Percentiles rank a stretch among this genome's conserved stretches.
Evolutionary conservation across 192 early-diverging fungal genomes (phyloP).

Genomic region (Coemansia sp.): DNA sequence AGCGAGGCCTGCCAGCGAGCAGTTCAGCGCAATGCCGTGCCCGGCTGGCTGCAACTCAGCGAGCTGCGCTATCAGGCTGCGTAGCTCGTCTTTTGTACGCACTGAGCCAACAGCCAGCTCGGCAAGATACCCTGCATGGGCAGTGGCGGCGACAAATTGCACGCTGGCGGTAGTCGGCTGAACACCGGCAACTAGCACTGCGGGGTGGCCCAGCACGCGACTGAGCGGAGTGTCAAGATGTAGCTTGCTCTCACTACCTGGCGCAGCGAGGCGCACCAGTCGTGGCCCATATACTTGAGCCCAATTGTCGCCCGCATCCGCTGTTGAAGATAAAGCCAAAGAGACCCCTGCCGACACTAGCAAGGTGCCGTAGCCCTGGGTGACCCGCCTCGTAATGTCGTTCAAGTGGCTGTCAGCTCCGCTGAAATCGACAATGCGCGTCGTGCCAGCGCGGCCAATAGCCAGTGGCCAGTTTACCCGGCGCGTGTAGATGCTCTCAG

Average conservation of each 20-base stretch:
- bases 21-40: constrained; percentile 83
- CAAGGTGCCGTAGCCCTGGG: constrained; percentile 80
- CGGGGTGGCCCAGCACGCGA: constrained; percentile 80
- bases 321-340: neutral
- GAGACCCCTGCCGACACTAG: constrained; percentile 14
- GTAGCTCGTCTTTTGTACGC: constrained; percentile 69
- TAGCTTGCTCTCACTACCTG: constrained; percentile 39
- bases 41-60: constrained; percentile 72
- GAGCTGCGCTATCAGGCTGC: constrained; percentile 67
- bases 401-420: constrained; percentile 82
- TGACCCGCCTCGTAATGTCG: constrained; percentile 74
- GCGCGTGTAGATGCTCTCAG: constrained; percentile 24
- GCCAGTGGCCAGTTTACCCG: constrained; percentile 39
- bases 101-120: constrained; percentile 86
- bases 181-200: constrained; percentile 87
- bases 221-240: constrained; percentile 84
- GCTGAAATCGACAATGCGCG: constrained; percentile 93
- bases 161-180: constrained; percentile 79
- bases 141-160: constrained; percentile 80
- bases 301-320: constrained; percentile 62
- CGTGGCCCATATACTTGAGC: constrained; percentile 74
- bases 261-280: constrained; percentile 55
- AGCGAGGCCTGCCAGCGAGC: constrained; percentile 70
- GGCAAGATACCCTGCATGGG: constrained; percentile 88
- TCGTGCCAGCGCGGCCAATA: constrained; percentile 3